Evolutionary conservation across 2,329 filamentous ascomycete species (phyloP).

Genomic region (Phaeoacremonium minimum): DNA sequence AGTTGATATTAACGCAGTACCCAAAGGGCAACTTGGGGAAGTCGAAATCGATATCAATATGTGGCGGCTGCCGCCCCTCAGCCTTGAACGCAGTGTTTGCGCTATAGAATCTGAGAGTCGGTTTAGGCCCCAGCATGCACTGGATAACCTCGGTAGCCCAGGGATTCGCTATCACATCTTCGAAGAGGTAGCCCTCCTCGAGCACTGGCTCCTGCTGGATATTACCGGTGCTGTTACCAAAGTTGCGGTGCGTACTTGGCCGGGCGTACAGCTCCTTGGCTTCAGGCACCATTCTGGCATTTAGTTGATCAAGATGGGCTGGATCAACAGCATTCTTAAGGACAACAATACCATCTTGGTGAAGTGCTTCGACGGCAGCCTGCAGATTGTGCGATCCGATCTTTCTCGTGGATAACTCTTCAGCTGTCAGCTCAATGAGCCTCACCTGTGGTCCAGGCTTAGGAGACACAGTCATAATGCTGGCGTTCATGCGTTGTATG

Average conservation of each 20-base stretch:
- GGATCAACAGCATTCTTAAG: constrained; percentile 28
- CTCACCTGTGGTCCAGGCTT: not conserved
- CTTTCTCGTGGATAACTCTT: constrained; percentile 1
- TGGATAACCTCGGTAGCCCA: constrained; percentile 27
- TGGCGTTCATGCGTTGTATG: too few species aligned
- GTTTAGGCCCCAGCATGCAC: constrained; percentile 30
- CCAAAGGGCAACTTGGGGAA: constrained; percentile 43
- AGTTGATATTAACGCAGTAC: constrained; percentile 39
- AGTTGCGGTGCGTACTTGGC: constrained; percentile 11
- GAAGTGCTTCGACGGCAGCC: constrained; percentile 25
- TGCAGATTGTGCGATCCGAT: constrained; percentile 17
- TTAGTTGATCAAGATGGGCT: constrained; percentile 25
- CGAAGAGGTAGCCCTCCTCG: constrained; percentile 12
- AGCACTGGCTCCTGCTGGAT: constrained; percentile 15
- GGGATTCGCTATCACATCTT: constrained; percentile 17
- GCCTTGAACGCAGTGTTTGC: constrained; percentile 34
- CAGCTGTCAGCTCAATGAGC: constrained; percentile 3
- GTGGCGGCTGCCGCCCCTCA: constrained; percentile 29
- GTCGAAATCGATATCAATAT: constrained; percentile 37
- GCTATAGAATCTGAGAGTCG: constrained; percentile 29
- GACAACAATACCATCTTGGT: constrained; percentile 30
- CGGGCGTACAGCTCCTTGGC: constrained; percentile 18
- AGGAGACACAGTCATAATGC: not conserved
- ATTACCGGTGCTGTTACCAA: constrained; percentile 7
- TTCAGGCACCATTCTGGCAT: constrained; percentile 27